phyloP scores from a whole-genome alignment of 1,284 basidiomycete genomes.

The Pterulicium gracile region DNA sequence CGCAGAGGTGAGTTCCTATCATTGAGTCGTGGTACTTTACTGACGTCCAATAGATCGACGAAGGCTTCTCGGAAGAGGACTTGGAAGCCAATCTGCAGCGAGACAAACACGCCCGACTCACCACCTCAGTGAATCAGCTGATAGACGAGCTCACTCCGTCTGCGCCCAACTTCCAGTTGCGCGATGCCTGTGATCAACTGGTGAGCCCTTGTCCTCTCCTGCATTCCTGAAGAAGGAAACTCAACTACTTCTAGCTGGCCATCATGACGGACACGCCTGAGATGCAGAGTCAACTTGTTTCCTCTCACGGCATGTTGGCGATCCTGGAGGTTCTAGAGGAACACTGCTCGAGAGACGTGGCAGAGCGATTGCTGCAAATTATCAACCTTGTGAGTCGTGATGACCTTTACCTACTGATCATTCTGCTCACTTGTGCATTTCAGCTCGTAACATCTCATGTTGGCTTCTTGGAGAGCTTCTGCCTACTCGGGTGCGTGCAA shows the following conservation, averaged over 20 bases:
- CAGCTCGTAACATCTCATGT: slow-evolving; percentile 84
- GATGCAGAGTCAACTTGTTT: slow-evolving; percentile 82
- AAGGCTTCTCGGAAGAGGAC: slow-evolving; percentile 81
- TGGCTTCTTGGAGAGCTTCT: slow-evolving; percentile 89
- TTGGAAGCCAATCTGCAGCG: slow-evolving; percentile 82
- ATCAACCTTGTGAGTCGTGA: slow-evolving; percentile 69
- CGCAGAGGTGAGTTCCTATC: slow-evolving; percentile 54
- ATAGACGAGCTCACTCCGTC: slow-evolving; percentile 81
- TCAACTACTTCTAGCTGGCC: slow-evolving; percentile 38
- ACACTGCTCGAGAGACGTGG: slow-evolving; percentile 73
- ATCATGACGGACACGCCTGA: slow-evolving; percentile 81
- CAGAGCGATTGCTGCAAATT: slow-evolving; percentile 77
- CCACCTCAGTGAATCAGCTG: slow-evolving; percentile 69
- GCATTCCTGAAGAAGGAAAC: not conserved
- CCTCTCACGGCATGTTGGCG: slow-evolving; percentile 89
- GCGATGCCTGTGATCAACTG: slow-evolving; percentile 80
- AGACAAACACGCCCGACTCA: slow-evolving; percentile 84
- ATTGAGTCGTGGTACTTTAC: slow-evolving; percentile 4
- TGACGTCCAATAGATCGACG: slow-evolving; percentile 57
- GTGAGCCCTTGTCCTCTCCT: slow-evolving; percentile 30
- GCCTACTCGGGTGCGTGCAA: slow-evolving; percentile 69
- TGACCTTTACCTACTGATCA: slow-evolving; percentile 1
- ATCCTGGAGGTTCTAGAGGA: slow-evolving; percentile 89
- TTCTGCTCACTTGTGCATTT: slow-evolving; percentile 5
- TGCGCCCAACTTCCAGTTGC: slow-evolving; percentile 68